Percentiles rank a stretch among this genome's conserved stretches.
Conservation (phyloP, 2,329 filamentous ascomycete species). For the Cytospora chrysosperma region DNA sequence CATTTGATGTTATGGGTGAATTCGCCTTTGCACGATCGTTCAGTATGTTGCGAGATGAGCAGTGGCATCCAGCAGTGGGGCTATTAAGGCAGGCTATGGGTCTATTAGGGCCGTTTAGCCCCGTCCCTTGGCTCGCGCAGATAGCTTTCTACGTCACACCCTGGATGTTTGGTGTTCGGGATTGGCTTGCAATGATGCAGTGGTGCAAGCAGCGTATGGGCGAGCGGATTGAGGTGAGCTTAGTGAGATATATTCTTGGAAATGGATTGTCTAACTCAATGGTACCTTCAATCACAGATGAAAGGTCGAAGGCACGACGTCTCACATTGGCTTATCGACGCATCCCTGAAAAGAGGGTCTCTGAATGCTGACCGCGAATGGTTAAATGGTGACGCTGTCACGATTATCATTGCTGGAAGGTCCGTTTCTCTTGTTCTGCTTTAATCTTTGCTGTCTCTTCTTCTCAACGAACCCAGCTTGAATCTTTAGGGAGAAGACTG, state of each 20-base stretch:
- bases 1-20: constrained; percentile 30
- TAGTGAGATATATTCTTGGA: not conserved
- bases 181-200: not conserved
- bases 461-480: too few relatives aligned
- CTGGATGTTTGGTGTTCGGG: not conserved
- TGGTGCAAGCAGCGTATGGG: not conserved
- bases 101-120: not conserved
- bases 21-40: constrained; percentile 29
- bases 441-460: too few relatives aligned
- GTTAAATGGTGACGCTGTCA: not conserved
- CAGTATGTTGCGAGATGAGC: constrained; percentile 23
- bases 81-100: not conserved
- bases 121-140: not conserved
- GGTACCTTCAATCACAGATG: not conserved
- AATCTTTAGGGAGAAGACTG: not conserved
- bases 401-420: not conserved
- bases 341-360: not conserved
- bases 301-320: not conserved
- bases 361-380: not conserved
- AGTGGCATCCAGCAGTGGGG: not conserved
- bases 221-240: not conserved
- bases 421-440: not conserved
- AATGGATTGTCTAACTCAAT: not conserved
- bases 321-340: not conserved
- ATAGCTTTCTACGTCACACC: not conserved